Conservation (phyloP, 1,139 yeast genomes). For the Geotrichum restrictum region DNA sequence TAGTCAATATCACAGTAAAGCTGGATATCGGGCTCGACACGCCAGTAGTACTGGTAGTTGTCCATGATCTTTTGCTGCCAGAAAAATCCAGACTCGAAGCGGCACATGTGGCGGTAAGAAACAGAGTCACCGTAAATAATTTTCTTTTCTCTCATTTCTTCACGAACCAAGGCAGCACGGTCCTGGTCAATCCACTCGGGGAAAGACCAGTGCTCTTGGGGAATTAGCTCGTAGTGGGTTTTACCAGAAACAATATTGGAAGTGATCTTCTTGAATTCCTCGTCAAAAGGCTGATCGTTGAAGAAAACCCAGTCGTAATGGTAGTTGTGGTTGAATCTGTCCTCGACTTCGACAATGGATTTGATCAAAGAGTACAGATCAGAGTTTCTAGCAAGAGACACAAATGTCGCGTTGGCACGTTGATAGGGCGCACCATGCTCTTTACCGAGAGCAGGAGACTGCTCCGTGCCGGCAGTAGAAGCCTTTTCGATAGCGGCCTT, state of each 20-base stretch:
- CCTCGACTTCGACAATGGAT: conserved; percentile 64
- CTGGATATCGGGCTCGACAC: conserved; percentile 89
- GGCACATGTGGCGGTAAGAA: conserved; percentile 83
- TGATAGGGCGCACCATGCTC: conserved; percentile 19
- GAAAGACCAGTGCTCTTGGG: conserved; percentile 69
- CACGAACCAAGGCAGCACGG: conserved; percentile 55
- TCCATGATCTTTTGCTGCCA: conserved; percentile 70
- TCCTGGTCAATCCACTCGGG: conserved; percentile 65
- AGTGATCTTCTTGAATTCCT: conserved; percentile 48
- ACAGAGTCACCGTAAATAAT: conserved; percentile 66
- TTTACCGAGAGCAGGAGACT: conserved; percentile 11
- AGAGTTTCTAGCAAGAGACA: conserved; percentile 66
- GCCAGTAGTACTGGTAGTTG: conserved; percentile 87
- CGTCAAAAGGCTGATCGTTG: conserved; percentile 59
- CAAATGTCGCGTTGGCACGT: conserved; percentile 61
- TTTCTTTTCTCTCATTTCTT: conserved; percentile 45
- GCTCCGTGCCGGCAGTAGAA: conserved; percentile 1
- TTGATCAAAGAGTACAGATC: conserved; percentile 58
- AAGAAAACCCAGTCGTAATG: conserved; percentile 78
- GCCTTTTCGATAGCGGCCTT: conserved; percentile 4
- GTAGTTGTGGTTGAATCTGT: conserved; percentile 61
- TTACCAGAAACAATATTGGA: conserved; percentile 54
- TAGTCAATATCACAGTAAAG: conserved; percentile 78
- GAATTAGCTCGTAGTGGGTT: conserved; percentile 62
- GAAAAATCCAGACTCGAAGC: conserved; percentile 90